phyloP scores from a whole-genome alignment of 2,329 filamentous ascomycete genomes.

The Sarocladiaceae sp. region DNA sequence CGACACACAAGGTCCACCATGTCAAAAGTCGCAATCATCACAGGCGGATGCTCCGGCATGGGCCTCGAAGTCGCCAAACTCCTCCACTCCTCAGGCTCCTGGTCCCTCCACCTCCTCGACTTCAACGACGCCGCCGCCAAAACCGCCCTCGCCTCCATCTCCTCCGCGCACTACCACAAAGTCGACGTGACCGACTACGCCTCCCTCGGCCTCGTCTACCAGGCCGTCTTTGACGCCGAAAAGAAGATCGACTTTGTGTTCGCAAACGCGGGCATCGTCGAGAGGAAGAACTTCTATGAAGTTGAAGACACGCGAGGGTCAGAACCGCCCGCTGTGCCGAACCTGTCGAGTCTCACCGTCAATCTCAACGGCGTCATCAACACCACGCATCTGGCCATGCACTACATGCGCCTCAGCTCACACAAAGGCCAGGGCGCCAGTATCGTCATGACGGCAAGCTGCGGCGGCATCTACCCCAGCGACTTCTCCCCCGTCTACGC shows the following conservation, averaged over 20 bases:
- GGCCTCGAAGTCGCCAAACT: constrained; percentile 17
- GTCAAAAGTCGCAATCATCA: constrained; percentile 15
- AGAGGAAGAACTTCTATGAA: constrained; percentile 31
- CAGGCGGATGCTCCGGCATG: constrained; percentile 16
- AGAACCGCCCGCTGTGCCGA: constrained; percentile 18
- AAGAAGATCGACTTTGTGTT: constrained; percentile 39
- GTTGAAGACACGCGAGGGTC: constrained; percentile 9
- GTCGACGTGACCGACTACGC: constrained; percentile 15
- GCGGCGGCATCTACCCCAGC: constrained; percentile 22
- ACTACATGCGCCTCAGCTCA: constrained; percentile 30
- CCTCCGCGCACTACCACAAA: constrained; percentile 10
- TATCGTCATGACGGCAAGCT: constrained; percentile 25
- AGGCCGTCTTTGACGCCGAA: constrained; percentile 26
- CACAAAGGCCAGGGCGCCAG: constrained; percentile 15
- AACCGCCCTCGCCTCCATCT: constrained; percentile 7
- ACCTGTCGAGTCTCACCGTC: constrained; percentile 22
- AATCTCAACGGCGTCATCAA: constrained; percentile 30
- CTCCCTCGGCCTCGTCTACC: constrained; percentile 23
- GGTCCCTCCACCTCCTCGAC: constrained; percentile 17
- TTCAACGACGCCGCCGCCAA: constrained; percentile 15
- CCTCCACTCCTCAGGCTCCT: constrained; percentile 11
- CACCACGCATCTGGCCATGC: constrained; percentile 32
- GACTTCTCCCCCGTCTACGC: constrained; percentile 25
- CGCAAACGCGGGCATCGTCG: constrained; percentile 40
- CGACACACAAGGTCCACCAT: constrained; percentile 1